Base-by-base conservation (phyloP, 139 green algal genomes). In the Closterium sp. region DNA sequence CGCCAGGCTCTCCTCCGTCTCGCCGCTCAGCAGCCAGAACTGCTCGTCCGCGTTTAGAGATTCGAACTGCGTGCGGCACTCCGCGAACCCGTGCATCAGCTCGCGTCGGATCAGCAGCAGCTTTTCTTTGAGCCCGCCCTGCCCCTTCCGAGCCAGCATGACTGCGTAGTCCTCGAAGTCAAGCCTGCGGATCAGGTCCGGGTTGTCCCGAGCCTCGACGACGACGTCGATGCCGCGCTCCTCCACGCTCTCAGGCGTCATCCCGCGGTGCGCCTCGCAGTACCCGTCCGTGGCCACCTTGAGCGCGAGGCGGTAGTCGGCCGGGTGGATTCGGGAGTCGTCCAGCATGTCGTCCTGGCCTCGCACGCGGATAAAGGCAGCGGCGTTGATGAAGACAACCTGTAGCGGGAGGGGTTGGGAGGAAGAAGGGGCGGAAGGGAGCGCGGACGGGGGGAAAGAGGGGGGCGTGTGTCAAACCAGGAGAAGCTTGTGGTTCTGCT, bases 261-360 rank as follows among this genome's bases (percentile, higher is more conserved):
- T 43, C 16, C 32, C 33, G 33, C 55, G 34, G 30, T 93, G n/a
- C 8, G 31, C 76, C 36, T 88, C 36, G 30, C 90, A 93, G 35
- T 91, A 91, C 28, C 34, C 90, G 2, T 92, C 86, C 1, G 38
- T 35, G 0, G 86, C 86, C 35, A 93, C 33, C 1, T 66, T 76
- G 23, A 36, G 83, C 7, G 95, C 96, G 3, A 88, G 87, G 6
- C 81, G 34, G 81, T 91, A 91, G 33, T 34, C 89, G 93, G 96
- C 94, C 2, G 97, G 96, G 89, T 97, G 95, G 25, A 99, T 95
- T 21, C 97, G 93, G 1, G 93, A 96, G 87, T 97, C 95, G 90
- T 99, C 97, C 88, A 98, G 92, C 10, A 95, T 92, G 87, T 97
- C 92, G 35, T 96, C 95, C 4, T 35, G n/a, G 0, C 91, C 89